Conservation (phyloP, 2,329 filamentous ascomycete species). For the Ophiostoma fasciatum region DNA sequence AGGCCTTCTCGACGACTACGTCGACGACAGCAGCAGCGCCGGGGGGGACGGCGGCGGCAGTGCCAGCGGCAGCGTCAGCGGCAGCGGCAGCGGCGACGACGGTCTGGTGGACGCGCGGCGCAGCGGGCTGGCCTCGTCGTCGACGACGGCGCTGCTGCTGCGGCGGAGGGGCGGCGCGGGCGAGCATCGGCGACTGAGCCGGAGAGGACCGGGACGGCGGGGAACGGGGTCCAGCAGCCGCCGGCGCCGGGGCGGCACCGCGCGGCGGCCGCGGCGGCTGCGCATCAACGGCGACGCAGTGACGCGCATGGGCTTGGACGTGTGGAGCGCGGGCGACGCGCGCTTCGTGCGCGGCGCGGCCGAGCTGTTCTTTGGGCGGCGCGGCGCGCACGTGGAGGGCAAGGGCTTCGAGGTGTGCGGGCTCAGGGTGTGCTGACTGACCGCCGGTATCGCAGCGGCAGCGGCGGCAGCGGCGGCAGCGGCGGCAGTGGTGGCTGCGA, state of each 20-base stretch:
- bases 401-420: slow-evolving; percentile 64
- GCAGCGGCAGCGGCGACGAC: slow-evolving; percentile 1
- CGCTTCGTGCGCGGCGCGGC: slow-evolving; percentile 50
- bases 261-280: slow-evolving; percentile 18
- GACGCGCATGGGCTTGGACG: slow-evolving; percentile 58
- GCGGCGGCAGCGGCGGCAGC: neutral
- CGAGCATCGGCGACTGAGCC: no score
- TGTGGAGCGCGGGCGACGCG: slow-evolving; percentile 60
- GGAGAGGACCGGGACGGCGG: no score
- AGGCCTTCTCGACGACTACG: neutral
- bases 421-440: slow-evolving; percentile 46
- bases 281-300: slow-evolving; percentile 50
- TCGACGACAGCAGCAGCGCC: slow-evolving; percentile 1
- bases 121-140: slow-evolving; percentile 4
- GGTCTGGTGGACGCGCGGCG: slow-evolving; percentile 5
- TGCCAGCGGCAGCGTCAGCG: no score
- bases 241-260: neutral
- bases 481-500: neutral
- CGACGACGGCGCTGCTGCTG: slow-evolving; percentile 4
- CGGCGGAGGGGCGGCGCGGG: slow-evolving; percentile 1
- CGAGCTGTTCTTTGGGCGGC: slow-evolving; percentile 49
- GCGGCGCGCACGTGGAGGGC: slow-evolving; percentile 44
- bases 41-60: no score
- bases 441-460: slow-evolving; percentile 4
- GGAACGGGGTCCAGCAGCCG: neutral